These are phyloP conservation scores for Simplicillium aogashimaense DNA, from an alignment of 2,329 filamentous ascomycete species.

Conservation along the genomic window DNA sequence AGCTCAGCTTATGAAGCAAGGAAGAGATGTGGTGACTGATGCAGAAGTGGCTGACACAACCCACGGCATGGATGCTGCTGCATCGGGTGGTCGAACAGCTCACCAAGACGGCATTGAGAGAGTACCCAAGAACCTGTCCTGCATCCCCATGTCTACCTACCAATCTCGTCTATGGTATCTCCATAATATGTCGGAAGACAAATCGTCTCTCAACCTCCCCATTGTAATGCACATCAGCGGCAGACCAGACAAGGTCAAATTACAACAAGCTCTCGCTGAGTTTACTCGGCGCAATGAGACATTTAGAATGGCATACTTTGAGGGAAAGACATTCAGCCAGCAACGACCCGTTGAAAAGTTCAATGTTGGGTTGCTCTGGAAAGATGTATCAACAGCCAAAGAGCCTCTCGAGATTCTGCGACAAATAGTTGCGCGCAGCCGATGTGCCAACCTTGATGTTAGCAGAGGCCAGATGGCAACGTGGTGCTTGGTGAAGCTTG, in stretches of 20 bases:
- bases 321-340: conserved; percentile 13
- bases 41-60: neutral
- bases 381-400: conserved; percentile 8
- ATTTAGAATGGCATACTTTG: conserved; percentile 13
- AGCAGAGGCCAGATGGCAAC: conserved; percentile 12
- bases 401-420: neutral
- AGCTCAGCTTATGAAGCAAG: neutral
- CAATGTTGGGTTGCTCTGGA: no score
- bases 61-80: neutral
- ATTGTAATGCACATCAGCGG: conserved; percentile 14
- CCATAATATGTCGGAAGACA: conserved; percentile 15
- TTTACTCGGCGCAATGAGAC: conserved; percentile 12
- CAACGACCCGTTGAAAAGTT: conserved; percentile 8
- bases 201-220: conserved; percentile 14
- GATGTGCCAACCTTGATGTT: conserved; percentile 7
- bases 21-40: neutral
- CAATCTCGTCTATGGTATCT: conserved; percentile 16
- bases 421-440: no score
- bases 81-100: no score
- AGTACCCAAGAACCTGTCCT: neutral
- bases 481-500: conserved; percentile 12
- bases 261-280: conserved; percentile 11
- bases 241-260: conserved; percentile 8
- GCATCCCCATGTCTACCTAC: conserved; percentile 13
- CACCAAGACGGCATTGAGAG: conserved; percentile 3